phyloP scores from a whole-genome alignment of 768 basidiomycete species.

The Mycena filopes region DNA sequence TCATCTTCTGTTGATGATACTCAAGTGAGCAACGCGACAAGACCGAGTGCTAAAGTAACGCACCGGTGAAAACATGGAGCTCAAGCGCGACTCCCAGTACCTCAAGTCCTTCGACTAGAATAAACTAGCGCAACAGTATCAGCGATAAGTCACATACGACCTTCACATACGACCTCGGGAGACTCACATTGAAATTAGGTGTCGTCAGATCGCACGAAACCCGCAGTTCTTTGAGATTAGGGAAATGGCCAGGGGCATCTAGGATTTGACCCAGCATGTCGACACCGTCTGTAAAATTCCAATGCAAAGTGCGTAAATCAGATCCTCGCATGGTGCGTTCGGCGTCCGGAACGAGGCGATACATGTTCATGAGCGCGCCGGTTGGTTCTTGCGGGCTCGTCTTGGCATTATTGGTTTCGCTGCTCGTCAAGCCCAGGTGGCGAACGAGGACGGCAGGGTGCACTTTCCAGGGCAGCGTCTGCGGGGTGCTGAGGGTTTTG shows the following conservation, averaged over 20 bases:
- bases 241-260: neutral
- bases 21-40: neutral
- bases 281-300: conserved; percentile 5
- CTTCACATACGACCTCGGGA: too few relatives aligned
- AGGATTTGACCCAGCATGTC: conserved; percentile 5
- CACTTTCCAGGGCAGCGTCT: neutral
- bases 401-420: neutral
- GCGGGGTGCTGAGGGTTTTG: neutral
- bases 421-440: neutral
- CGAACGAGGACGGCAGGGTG: conserved; percentile 1
- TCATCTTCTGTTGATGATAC: neutral
- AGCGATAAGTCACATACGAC: too few relatives aligned
- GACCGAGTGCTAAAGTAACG: neutral
- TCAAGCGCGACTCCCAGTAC: neutral
- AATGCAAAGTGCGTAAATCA: conserved; percentile 11
- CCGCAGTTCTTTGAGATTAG: conserved; percentile 4
- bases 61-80: neutral
- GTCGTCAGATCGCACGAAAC: neutral
- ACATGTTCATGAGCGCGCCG: neutral
- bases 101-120: conserved; percentile 2
- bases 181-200: conserved; percentile 3
- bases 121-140: conserved; percentile 7
- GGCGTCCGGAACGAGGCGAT: neutral
- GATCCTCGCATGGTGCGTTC: neutral
- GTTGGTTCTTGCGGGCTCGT: neutral